Conservation (phyloP, 805 yeast genomes). For the Wickerhamomyces sydowiorum region DNA sequence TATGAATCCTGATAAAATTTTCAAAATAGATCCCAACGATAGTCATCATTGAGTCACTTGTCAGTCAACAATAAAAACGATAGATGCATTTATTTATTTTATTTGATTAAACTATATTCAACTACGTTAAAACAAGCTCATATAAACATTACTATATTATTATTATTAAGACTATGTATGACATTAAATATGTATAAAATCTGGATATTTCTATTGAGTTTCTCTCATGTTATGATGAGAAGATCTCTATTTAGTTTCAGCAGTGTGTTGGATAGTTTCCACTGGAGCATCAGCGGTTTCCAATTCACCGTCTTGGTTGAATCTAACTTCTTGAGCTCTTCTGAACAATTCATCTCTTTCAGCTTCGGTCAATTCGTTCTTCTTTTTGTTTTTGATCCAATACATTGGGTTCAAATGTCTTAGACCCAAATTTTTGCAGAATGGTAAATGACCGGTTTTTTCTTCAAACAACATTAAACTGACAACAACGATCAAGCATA, state of each 20-base stretch:
- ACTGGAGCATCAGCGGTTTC: constrained; percentile 3
- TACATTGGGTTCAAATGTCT: constrained; percentile 66
- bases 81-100: too few species aligned
- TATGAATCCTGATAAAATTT: constrained; percentile 75
- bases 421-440: constrained; percentile 42
- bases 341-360: constrained; percentile 49
- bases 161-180: too few species aligned
- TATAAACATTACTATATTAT: neutral
- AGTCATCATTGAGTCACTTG: neutral
- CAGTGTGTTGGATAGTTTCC: neutral
- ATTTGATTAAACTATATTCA: neutral
- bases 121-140: neutral
- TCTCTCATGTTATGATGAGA: neutral
- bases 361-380: constrained; percentile 45
- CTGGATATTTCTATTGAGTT: too few species aligned
- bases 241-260: neutral
- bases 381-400: constrained; percentile 63
- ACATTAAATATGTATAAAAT: too few species aligned
- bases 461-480: constrained; percentile 77
- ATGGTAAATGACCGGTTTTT: constrained; percentile 76
- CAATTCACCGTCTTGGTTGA: constrained; percentile 29
- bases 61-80: too few species aligned
- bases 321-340: constrained; percentile 32
- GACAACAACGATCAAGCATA: constrained; percentile 50
- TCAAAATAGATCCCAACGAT: constrained; percentile 52